Conservation (phyloP, 257 asterid genomes). For the Petrea volubilis region DNA sequence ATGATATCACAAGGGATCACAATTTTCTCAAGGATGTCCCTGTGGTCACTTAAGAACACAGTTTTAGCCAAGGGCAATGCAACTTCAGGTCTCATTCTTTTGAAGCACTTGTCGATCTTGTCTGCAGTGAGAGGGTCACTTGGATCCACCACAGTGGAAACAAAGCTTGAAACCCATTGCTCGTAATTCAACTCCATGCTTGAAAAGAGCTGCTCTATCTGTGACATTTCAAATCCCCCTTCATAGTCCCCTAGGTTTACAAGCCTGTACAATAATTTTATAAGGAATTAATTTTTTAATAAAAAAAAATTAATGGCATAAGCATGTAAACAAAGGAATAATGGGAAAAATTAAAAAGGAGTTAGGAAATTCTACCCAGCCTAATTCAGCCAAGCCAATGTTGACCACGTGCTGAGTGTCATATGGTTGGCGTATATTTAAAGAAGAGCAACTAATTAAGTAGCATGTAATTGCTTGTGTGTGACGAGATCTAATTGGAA, state of each 20-base stretch:
- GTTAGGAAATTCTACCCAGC: too few relatives aligned
- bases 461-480: too few relatives aligned
- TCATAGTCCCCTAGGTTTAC: constrained; percentile 62
- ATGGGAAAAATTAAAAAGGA: too few relatives aligned
- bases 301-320: background rate
- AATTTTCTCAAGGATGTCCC: constrained; percentile 55
- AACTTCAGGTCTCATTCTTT: constrained; percentile 54
- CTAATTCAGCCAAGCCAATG: too few relatives aligned
- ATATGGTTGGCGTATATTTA: too few relatives aligned
- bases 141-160: constrained; percentile 51
- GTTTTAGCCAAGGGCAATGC: constrained; percentile 62
- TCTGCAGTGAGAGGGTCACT: constrained; percentile 45
- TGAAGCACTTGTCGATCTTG: constrained; percentile 45
- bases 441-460: too few relatives aligned
- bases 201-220: constrained; percentile 49
- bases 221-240: constrained; percentile 65
- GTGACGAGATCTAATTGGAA: too few relatives aligned
- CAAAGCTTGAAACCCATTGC: constrained; percentile 61
- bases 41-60: constrained; percentile 57
- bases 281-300: background rate
- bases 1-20: constrained; percentile 57
- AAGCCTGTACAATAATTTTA: constrained; percentile 30
- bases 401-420: too few relatives aligned
- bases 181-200: constrained; percentile 58
- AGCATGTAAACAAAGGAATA: too few relatives aligned